Conservation (phyloP, 441 rosid species). For the Viola pubescens region DNA sequence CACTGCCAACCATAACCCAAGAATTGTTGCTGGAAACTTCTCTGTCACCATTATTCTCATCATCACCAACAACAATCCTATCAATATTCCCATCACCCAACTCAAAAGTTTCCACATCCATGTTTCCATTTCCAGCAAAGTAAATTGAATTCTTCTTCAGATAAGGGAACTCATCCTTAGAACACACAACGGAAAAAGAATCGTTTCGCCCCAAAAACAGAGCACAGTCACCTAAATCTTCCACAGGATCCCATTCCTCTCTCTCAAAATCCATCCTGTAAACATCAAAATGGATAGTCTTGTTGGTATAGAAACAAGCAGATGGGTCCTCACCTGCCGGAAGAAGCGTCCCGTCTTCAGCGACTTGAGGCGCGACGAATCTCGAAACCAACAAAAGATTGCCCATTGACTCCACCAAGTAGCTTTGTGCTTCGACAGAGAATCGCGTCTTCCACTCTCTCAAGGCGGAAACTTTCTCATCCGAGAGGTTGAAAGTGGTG, state of each 20-base stretch:
- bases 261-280: not conserved
- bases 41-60: not conserved
- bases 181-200: not conserved
- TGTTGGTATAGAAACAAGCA: not conserved
- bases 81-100: not conserved
- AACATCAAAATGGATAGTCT: not conserved
- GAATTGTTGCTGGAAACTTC: too few species aligned
- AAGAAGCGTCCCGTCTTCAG: not conserved
- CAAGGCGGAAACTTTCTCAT: not conserved
- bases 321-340: not conserved
- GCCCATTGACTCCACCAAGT: not conserved
- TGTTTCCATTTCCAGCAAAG: not conserved
- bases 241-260: not conserved
- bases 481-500: not conserved
- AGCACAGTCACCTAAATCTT: not conserved
- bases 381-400: not conserved
- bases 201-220: not conserved
- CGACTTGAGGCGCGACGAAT: not conserved
- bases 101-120: not conserved
- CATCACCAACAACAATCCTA: not conserved
- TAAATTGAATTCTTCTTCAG: not conserved
- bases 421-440: not conserved
- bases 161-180: not conserved
- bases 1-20: too few species aligned
- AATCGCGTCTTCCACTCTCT: not conserved